Evolutionary conservation across 2,329 filamentous ascomycete species (phyloP), one percentile per base, ranked within the genome.

Genomic region (Cryoendolithus antarcticus): DNA sequence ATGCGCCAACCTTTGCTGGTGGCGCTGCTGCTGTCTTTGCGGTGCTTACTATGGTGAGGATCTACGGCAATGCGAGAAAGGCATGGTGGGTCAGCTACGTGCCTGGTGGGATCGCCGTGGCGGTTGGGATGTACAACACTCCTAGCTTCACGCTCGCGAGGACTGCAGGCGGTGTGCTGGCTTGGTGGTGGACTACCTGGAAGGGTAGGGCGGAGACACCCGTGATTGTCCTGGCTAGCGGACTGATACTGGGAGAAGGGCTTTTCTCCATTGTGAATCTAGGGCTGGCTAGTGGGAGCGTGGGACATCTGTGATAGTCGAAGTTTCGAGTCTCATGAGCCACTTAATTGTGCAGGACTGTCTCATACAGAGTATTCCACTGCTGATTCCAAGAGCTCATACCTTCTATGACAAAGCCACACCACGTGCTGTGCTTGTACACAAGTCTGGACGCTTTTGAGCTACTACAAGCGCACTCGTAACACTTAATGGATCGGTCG

Each of bases 91-190:
- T 82, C 51, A 66, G 76, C 2, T 83, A 76, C 57, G 69, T 98
- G 9, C 91, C 91, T 0, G 89, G 91, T 5, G 91, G 91, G 0
- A 95, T 98, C 53, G 89, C 91, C 2, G 89, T 98, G 12, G 91
- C 91, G 30, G 86, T 95, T 52, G 88, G 91, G 35, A 98, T 98
- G 77, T 98, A 96, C 63, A 98, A 96, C 53, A 86, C 89, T 1
- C 91, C 91, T 0, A 93, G 86, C 0, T 98, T 98, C 57, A 98
- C 91, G 0, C 67, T 98, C 30, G 88, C 91, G 1, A 70, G 91
- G 45, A 83, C 86, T 0, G 75, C 85, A 7, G 91, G 91, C 2
- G 91, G 91, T 0, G 46, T 79, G 32, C 62, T 80, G 38, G 79
- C 76, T 46, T 86, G 82, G 71, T 91, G 82, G 63, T 95, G 86